phyloP scores from a whole-genome alignment of 768 basidiomycete genomes.

The Trichaptum fuscoviolaceum region DNA sequence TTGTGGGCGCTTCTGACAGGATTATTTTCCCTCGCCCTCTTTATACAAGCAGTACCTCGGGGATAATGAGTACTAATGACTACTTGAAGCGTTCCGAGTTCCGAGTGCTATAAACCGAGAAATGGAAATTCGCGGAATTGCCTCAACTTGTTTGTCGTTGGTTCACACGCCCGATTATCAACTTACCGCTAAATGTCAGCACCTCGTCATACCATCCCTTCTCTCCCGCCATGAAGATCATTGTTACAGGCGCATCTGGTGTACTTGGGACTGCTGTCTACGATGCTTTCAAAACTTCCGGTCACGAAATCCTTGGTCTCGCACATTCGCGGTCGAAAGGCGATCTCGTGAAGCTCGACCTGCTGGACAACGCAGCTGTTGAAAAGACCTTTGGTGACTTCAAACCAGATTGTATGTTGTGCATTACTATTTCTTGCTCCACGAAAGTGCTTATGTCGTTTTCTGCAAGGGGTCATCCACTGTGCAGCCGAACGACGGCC shows the following conservation, averaged over 20 bases:
- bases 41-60: background rate
- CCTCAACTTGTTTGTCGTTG: background rate
- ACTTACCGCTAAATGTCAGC: background rate
- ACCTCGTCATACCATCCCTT: background rate
- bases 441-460: background rate
- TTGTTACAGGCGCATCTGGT: constrained; percentile 81
- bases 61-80: background rate
- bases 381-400: constrained; percentile 48
- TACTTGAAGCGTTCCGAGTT: too few species aligned
- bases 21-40: background rate
- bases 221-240: constrained; percentile 34
- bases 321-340: constrained; percentile 60
- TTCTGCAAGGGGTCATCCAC: constrained; percentile 72
- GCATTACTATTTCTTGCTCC: background rate
- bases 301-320: constrained; percentile 55
- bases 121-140: background rate
- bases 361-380: constrained; percentile 54
- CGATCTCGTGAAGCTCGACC: constrained; percentile 56
- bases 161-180: background rate
- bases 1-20: background rate
- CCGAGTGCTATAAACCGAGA: background rate
- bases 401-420: constrained; percentile 63
- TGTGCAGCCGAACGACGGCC: constrained; percentile 94
- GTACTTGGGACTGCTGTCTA: constrained; percentile 81
- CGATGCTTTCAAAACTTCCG: constrained; percentile 48